A percentile compares a stretch with the other conserved stretches of the same genome.
Conservation (phyloP, 345 rosid species). For the Kernera saxatilis region DNA sequence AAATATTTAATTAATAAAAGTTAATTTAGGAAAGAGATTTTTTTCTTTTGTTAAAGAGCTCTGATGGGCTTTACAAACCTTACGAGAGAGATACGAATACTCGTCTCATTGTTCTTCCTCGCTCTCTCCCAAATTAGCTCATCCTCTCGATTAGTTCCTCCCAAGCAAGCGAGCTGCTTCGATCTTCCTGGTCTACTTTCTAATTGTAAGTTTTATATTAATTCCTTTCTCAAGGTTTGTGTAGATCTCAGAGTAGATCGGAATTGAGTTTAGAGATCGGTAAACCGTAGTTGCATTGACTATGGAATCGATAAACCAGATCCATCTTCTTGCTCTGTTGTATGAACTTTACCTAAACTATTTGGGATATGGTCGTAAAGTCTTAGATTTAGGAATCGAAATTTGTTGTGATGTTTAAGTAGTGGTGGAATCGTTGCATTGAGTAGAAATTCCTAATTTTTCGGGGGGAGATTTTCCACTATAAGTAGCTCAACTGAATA, state of each 20-base stretch:
- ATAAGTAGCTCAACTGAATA: background rate
- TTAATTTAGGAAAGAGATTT: too few relatives aligned
- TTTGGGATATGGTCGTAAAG: background rate
- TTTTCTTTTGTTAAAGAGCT: background rate
- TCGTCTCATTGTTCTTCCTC: background rate
- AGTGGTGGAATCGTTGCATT: background rate
- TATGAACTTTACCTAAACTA: background rate
- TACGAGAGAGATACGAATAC: background rate
- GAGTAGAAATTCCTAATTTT: background rate
- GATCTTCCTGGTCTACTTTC: background rate
- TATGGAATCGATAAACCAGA: slow-evolving; percentile 2
- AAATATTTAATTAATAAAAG: too few relatives aligned
- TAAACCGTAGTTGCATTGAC: background rate
- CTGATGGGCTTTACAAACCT: background rate
- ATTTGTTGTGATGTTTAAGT: background rate
- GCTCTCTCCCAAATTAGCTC: slow-evolving; percentile 1
- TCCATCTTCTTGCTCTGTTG: background rate
- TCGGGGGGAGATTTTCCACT: background rate
- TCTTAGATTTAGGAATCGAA: background rate
- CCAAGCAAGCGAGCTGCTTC: background rate
- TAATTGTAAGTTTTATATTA: background rate
- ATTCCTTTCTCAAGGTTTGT: background rate
- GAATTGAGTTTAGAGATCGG: slow-evolving; percentile 6
- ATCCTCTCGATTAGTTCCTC: background rate
- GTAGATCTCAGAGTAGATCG: slow-evolving; percentile 20